Conservation (phyloP, 192 early-diverging fungal genomes). For the Chytriomyces sp. region DNA sequence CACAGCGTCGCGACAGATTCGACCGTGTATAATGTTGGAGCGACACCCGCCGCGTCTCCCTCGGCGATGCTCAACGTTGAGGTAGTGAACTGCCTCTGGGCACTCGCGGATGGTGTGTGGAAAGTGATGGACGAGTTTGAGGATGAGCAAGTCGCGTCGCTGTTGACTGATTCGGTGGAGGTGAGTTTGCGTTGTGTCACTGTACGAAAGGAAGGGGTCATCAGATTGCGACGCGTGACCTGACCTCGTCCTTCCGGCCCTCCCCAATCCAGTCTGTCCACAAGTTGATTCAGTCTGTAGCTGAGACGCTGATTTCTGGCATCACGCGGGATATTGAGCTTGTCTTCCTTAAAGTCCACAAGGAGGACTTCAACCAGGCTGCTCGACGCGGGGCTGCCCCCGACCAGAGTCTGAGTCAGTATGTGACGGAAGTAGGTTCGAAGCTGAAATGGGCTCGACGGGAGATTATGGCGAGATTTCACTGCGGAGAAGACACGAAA, state of each 20-base stretch:
- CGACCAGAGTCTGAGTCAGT: conserved; percentile 54
- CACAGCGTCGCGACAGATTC: conserved; percentile 53
- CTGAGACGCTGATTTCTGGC: conserved; percentile 52
- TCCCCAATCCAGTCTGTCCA: conserved; percentile 54
- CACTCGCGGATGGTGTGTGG: conserved; percentile 64
- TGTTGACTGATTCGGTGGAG: conserved; percentile 52
- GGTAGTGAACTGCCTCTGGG: conserved; percentile 60
- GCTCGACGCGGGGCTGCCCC: not conserved
- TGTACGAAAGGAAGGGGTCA: not conserved
- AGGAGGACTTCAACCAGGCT: conserved; percentile 61
- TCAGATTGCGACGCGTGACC: conserved; percentile 1
- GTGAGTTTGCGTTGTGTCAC: conserved; percentile 35
- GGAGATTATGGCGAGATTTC: conserved; percentile 55
- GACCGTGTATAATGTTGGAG: conserved; percentile 39
- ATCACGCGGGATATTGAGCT: conserved; percentile 59
- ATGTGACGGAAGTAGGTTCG: conserved; percentile 60
- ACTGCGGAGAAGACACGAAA: conserved; percentile 64
- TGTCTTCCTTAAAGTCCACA: conserved; percentile 63
- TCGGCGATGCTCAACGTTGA: conserved; percentile 62
- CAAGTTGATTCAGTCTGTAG: conserved; percentile 55
- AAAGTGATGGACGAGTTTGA: conserved; percentile 61
- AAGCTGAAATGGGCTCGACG: conserved; percentile 62
- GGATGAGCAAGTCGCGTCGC: conserved; percentile 36
- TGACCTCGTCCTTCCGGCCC: conserved; percentile 11
- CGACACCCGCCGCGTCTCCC: conserved; percentile 33